Percentiles rank a stretch among this genome's conserved stretches.
These are phyloP conservation scores for Dactylella cylindrospora DNA, from an alignment of 2,329 filamentous ascomycete genomes.

Conservation along the genomic window DNA sequence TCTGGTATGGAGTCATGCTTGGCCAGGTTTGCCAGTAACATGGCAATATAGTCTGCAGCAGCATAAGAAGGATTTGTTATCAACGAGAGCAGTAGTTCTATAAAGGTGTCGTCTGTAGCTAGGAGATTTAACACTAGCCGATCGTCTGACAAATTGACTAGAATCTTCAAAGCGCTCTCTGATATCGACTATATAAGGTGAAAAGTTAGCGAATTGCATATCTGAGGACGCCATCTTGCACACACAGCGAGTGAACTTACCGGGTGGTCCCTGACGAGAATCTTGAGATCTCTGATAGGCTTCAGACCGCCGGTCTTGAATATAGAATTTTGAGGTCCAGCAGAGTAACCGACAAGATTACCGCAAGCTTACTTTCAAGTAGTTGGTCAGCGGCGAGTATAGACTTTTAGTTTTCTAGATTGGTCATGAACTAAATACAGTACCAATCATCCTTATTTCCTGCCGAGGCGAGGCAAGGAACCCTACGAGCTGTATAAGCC, in stretches of 20 bases:
- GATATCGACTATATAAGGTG: slow-evolving; percentile 9
- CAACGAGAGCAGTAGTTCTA: slow-evolving; percentile 70
- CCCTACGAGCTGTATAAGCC: slow-evolving; percentile 69
- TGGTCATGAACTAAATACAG: slow-evolving; percentile 42
- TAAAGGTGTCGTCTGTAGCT: slow-evolving; percentile 75
- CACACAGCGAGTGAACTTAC: slow-evolving; percentile 57
- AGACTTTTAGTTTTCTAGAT: neutral
- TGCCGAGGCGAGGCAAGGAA: slow-evolving; percentile 92
- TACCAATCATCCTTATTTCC: slow-evolving; percentile 79
- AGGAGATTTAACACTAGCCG: slow-evolving; percentile 71
- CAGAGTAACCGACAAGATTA: slow-evolving; percentile 80
- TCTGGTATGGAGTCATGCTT: slow-evolving; percentile 72
- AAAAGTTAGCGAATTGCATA: neutral
- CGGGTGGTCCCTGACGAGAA: slow-evolving; percentile 78
- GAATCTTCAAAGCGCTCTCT: slow-evolving; percentile 81
- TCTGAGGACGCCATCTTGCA: neutral
- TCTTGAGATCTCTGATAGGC: slow-evolving; percentile 82
- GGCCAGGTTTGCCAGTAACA: slow-evolving; percentile 88
- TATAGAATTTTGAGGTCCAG: slow-evolving; percentile 68
- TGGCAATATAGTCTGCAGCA: slow-evolving; percentile 80
- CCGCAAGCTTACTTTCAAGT: slow-evolving; percentile 54
- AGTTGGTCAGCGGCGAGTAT: slow-evolving; percentile 26
- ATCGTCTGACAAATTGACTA: slow-evolving; percentile 82
- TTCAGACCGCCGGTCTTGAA: slow-evolving; percentile 80
- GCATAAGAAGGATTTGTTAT: slow-evolving; percentile 74